Percentiles rank a stretch among this genome's conserved stretches.
Evolutionary conservation across 352 stramenopile genomes (phyloP).

Genomic region (Blastocystis sp.): DNA sequence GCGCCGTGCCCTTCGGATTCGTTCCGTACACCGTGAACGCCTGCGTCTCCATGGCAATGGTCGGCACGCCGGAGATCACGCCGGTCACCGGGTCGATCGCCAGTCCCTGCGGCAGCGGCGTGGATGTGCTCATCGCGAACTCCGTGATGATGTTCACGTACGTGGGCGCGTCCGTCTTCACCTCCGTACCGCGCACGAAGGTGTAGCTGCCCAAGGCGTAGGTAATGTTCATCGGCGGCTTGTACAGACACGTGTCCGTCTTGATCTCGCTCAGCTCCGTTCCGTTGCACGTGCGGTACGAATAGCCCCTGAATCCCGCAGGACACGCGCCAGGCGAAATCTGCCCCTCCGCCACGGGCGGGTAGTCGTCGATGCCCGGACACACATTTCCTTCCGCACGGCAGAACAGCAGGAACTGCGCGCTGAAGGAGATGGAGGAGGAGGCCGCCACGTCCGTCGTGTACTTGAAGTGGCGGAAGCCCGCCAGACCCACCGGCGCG

Average conservation of each 20-base stretch:
- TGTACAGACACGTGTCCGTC: constrained; percentile 33
- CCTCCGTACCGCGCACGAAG: neutral
- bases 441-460: neutral
- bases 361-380: neutral
- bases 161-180: neutral
- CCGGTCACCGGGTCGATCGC: neutral
- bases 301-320: neutral
- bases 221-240: neutral
- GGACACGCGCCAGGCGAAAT: neutral
- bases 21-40: neutral
- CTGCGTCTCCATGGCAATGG: neutral
- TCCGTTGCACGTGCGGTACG: constrained; percentile 5
- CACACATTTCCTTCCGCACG: neutral
- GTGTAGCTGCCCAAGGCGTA: neutral
- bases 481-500: neutral
- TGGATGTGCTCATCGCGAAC: neutral
- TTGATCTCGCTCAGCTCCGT: constrained; percentile 10
- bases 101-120: constrained; percentile 4
- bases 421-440: neutral
- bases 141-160: constrained; percentile 7
- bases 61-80: neutral
- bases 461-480: neutral
- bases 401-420: neutral
- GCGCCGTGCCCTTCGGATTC: constrained; percentile 16
- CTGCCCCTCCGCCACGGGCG: constrained; percentile 21